Base-by-base conservation (phyloP, 169 alveolate species). In the Plasmodium billcollinsi region DNA sequence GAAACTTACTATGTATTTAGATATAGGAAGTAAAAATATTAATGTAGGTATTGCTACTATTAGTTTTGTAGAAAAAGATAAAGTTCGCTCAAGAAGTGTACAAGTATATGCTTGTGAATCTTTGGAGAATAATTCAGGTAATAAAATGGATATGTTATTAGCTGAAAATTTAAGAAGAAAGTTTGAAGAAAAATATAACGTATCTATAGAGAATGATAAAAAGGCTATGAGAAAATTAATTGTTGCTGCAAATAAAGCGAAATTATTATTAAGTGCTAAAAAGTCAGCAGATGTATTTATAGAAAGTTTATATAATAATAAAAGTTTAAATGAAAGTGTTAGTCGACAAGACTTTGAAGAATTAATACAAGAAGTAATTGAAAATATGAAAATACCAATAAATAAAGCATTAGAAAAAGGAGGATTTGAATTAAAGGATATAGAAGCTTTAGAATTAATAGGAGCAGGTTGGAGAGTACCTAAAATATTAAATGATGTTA, bases 401-500 rank as follows among this genome's bases (percentile, higher is more conserved):
- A 59, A 88, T 59, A 62, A 67, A 73, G 96, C 96, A 47, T 75
- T 94, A 56, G 86, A 86, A 74, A 65, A 52, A 72, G 94, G 95
- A 5, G 73, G 90, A 14, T 50, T 92, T 26, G 91, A 90, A 65
- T 61, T 93, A 59, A 91, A 90, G 24, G 93, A 94, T 14, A 59
- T 94, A 70, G 95, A 92, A 74, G 93, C 95, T n/a, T 93, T 94
- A 62, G 96, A 94, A 74, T 74, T 94, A 59, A 90, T 94, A 43
- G 96, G 96, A 24, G 91, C 96, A 9, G 88, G 94, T 33, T 94
- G 95, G 95, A 74, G 96, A 71, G 93, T 94, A 20, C 96, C 96
- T 18, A 89, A 88, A 49, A 91, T 94, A 8, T 66, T 90, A 85
- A 86, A 72, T 47, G 93, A 94, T 70, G 74, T 94, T 14, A 62